phyloP scores from a whole-genome alignment of 164 flowering plant species.

The Stephania japonica region DNA sequence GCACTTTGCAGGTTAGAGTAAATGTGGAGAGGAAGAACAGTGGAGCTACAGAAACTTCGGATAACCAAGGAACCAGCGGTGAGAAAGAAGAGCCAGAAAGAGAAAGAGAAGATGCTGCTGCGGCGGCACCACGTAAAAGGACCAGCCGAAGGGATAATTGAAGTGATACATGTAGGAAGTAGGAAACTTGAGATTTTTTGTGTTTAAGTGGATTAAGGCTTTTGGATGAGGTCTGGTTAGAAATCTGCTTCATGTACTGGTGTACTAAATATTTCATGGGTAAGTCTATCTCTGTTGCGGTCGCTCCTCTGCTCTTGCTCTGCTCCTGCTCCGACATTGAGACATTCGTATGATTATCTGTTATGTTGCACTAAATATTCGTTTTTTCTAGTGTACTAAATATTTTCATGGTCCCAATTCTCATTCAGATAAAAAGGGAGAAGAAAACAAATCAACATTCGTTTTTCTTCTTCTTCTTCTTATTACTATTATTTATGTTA shows the following conservation, averaged over 20 bases:
- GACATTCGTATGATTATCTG: no score
- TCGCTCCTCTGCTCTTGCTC: no score
- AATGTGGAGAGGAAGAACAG: constrained; percentile 10
- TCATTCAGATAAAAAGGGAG: no score
- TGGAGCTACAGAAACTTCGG: constrained; percentile 21
- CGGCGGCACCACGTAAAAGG: constrained; percentile 47
- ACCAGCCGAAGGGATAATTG: constrained; percentile 43
- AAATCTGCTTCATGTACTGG: not conserved
- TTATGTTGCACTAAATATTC: no score
- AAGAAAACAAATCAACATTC: no score
- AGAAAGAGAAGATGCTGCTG: constrained; percentile 35
- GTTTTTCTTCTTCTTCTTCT: no score
- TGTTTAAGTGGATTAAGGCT: not conserved
- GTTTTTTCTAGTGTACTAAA: no score
- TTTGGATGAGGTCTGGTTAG: not conserved
- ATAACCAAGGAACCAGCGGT: constrained; percentile 26
- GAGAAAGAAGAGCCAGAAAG: constrained; percentile 35
- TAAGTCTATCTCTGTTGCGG: not conserved
- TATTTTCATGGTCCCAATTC: no score
- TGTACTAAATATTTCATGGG: not conserved
- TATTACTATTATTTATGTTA: no score
- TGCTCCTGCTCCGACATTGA: not conserved
- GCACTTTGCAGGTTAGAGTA: constrained; percentile 22
- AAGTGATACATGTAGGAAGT: not conserved
- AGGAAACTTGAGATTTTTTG: constrained; percentile 8